phyloP scores from a whole-genome alignment of 2,329 filamentous ascomycete species.

The Pestalotiopsis sp. region DNA sequence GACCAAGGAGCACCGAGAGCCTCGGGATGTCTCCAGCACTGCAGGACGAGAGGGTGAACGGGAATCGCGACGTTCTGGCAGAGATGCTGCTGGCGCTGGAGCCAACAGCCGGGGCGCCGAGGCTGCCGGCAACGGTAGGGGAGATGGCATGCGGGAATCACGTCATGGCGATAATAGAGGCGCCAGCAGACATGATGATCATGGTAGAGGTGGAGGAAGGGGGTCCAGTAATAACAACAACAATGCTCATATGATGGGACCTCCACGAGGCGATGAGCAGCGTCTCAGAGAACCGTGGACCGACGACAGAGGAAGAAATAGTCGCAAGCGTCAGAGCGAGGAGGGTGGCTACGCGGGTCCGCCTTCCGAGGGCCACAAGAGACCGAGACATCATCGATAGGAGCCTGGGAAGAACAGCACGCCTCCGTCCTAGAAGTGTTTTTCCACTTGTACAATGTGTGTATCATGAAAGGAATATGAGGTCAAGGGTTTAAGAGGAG shows the following conservation, averaged over 20 bases:
- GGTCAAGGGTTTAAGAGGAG: neutral
- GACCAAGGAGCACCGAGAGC: constrained; percentile 30
- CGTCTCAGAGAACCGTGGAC: constrained; percentile 33
- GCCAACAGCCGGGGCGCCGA: constrained; percentile 1
- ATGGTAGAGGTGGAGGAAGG: constrained; percentile 20
- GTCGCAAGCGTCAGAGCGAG: constrained; percentile 49
- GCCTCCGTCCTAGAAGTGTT: neutral
- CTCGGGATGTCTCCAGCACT: constrained; percentile 26
- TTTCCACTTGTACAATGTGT: neutral
- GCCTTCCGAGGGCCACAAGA: constrained; percentile 51
- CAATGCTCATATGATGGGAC: constrained; percentile 34
- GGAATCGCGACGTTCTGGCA: constrained; percentile 29
- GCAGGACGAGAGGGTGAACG: constrained; percentile 29
- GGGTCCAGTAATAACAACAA: constrained; percentile 32
- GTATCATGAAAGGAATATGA: neutral
- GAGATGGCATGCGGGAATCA: constrained; percentile 30
- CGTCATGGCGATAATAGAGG: constrained; percentile 13
- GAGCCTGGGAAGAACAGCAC: neutral
- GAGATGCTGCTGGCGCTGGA: neutral
- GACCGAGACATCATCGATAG: constrained; percentile 44
- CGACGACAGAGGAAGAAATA: constrained; percentile 37
- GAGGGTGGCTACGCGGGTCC: constrained; percentile 37
- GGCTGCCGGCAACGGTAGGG: constrained; percentile 10
- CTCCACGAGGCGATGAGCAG: constrained; percentile 35
- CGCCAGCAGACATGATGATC: constrained; percentile 27